Evolutionary conservation across 1,284 basidiomycete species (phyloP).

Genomic region (Microbotryum scabiosae): DNA sequence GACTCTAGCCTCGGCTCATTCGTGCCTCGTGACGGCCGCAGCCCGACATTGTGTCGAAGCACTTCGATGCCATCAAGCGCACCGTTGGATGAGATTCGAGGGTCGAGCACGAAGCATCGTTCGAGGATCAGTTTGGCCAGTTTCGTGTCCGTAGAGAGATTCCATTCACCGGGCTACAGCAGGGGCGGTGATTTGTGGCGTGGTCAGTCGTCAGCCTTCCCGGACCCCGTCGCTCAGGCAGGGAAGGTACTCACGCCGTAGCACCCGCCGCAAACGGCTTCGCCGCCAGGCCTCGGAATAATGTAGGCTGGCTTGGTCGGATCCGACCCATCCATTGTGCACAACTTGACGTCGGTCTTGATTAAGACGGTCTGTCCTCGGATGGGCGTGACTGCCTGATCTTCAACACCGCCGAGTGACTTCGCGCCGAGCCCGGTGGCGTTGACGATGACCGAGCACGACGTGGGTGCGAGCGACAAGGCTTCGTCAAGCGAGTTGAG

Average conservation of each 20-base stretch:
- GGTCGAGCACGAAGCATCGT: slow-evolving; percentile 40
- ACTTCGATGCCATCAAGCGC: slow-evolving; percentile 44
- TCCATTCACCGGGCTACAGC: slow-evolving; percentile 34
- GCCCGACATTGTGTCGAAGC: slow-evolving; percentile 56
- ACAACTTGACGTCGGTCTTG: slow-evolving; percentile 37
- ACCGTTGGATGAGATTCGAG: slow-evolving; percentile 37
- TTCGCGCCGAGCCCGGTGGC: slow-evolving; percentile 51
- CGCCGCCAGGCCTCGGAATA: slow-evolving; percentile 43
- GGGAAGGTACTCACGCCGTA: slow-evolving; percentile 13
- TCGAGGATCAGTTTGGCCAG: slow-evolving; percentile 41
- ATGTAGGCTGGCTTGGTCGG: slow-evolving; percentile 37
- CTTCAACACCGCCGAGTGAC: slow-evolving; percentile 68
- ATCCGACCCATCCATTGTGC: slow-evolving; percentile 31
- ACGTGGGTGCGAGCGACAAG: slow-evolving; percentile 22
- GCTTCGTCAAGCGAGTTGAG: slow-evolving; percentile 41
- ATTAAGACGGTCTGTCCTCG: slow-evolving; percentile 75
- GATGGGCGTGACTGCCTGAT: slow-evolving; percentile 62
- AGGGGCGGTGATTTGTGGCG: slow-evolving; percentile 26
- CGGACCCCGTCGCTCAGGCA: background rate
- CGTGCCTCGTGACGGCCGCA: slow-evolving; percentile 55
- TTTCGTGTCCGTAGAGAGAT: slow-evolving; percentile 34
- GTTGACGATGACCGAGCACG: slow-evolving; percentile 42
- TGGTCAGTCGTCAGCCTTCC: slow-evolving; percentile 32
- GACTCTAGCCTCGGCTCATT: slow-evolving; percentile 62
- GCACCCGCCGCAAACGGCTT: slow-evolving; percentile 31